Percentiles rank a stretch among this genome's conserved stretches.
phyloP scores from a whole-genome alignment of 2,329 filamentous ascomycete species.

The Fusarium circinatum region DNA sequence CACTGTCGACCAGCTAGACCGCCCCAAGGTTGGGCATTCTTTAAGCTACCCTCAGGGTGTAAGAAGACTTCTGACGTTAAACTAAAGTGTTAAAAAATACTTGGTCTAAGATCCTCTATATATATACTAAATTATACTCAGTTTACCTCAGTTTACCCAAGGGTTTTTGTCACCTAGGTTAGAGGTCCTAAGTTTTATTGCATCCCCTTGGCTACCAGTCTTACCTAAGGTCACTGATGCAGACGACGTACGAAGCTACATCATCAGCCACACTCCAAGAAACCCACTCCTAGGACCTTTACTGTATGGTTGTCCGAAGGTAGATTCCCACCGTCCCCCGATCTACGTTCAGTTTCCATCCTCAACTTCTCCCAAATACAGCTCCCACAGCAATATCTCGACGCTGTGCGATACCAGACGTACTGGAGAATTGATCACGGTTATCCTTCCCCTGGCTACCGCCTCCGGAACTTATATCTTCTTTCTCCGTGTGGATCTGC shows the following conservation, averaged over 20 bases:
- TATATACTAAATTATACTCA: too few species aligned
- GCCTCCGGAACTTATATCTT: constrained; percentile 29
- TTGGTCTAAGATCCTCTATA: too few species aligned
- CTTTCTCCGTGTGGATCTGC: constrained; percentile 42
- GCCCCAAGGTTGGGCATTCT: constrained; percentile 32
- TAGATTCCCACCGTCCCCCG: constrained; percentile 23
- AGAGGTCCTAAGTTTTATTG: too few species aligned
- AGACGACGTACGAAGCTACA: constrained; percentile 34
- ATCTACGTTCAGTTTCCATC: constrained; percentile 14
- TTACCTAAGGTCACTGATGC: not conserved
- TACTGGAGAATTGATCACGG: constrained; percentile 2
- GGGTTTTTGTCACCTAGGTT: too few species aligned
- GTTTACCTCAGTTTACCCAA: too few species aligned
- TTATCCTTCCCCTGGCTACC: constrained; percentile 18
- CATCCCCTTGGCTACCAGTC: not conserved
- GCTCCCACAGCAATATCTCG: constrained; percentile 13
- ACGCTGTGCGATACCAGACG: constrained; percentile 20
- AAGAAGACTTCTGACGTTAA: too few species aligned
- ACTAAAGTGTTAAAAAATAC: too few species aligned
- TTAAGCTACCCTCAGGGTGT: constrained; percentile 2
- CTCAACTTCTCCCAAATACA: constrained; percentile 30
- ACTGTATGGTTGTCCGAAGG: not conserved
- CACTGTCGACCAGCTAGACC: constrained; percentile 22
- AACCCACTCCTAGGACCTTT: constrained; percentile 17
- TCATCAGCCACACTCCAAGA: constrained; percentile 43